These are phyloP conservation scores for Talaromyces sp. DNA, from an alignment of 2,329 filamentous ascomycete species.

Conservation along the genomic window DNA sequence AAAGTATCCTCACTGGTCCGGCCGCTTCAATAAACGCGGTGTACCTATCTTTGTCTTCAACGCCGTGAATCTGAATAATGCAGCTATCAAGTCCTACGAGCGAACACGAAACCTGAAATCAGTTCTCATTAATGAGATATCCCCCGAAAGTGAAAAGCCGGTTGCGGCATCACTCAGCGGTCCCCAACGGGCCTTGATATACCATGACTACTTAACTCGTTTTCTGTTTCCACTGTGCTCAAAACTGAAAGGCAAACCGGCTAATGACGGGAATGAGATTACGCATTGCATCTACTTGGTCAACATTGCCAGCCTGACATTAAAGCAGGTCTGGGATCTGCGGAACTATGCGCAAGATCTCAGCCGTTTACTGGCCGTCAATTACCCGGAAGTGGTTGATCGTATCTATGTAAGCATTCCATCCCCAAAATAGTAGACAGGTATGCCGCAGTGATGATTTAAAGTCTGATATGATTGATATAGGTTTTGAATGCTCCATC, in stretches of 20 bases:
- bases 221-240: slow-evolving; percentile 1
- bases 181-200: neutral
- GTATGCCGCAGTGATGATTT: neutral
- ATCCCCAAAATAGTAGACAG: neutral
- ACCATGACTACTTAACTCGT: neutral
- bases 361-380: neutral
- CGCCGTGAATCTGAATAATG: neutral
- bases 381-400: slow-evolving; percentile 4
- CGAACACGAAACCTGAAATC: slow-evolving; percentile 1
- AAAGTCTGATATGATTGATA: neutral
- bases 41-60: neutral
- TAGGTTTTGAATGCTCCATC: neutral
- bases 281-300: neutral
- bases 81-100: neutral
- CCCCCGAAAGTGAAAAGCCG: neutral
- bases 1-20: slow-evolving; percentile 2
- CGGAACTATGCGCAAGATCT: neutral
- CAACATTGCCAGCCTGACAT: neutral
- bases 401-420: neutral
- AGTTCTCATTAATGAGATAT: neutral
- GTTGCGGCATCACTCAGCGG: neutral
- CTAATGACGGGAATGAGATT: neutral
- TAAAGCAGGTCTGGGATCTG: slow-evolving; percentile 4
- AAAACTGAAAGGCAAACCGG: neutral
- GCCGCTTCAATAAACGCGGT: neutral